These are phyloP conservation scores for Ostreobium quekettii DNA, from an alignment of 139 green algal genomes.

Conservation along the genomic window DNA sequence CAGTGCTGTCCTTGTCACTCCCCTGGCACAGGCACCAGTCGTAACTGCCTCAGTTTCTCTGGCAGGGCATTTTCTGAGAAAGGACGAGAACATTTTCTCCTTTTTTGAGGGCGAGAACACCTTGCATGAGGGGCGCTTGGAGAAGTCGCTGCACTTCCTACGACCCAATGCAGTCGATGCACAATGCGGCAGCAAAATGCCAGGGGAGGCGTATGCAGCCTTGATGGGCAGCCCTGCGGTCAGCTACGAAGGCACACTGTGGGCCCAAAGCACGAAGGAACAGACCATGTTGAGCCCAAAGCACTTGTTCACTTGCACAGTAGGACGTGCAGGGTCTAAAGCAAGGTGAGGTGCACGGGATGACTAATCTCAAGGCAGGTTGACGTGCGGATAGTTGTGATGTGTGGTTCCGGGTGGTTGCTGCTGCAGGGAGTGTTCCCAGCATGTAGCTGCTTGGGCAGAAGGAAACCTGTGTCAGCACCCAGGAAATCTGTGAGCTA, in stretches of 20 bases:
- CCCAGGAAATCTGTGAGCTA: too few relatives aligned
- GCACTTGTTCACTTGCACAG: conserved; percentile 79
- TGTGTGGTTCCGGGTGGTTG: too few relatives aligned
- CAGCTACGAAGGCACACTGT: not conserved
- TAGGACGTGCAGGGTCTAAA: conserved; percentile 51
- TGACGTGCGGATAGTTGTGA: too few relatives aligned
- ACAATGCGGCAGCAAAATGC: not conserved
- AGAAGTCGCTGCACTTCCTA: conserved; percentile 12
- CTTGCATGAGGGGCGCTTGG: conserved; percentile 23
- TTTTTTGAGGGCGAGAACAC: conserved; percentile 68
- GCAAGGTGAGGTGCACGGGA: conserved; percentile 43
- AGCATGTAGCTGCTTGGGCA: too few relatives aligned
- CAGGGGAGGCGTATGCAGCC: not conserved
- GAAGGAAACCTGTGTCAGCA: too few relatives aligned
- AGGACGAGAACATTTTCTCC: conserved; percentile 92
- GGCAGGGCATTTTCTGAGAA: conserved; percentile 86
- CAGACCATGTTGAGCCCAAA: conserved; percentile 59
- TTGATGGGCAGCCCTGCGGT: not conserved
- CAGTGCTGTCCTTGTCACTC: too few relatives aligned
- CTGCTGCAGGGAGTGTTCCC: too few relatives aligned
- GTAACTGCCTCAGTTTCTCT: too few relatives aligned
- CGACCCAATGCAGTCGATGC: not conserved
- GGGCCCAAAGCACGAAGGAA: not conserved
- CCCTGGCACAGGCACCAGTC: too few relatives aligned
- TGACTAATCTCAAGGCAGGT: too few relatives aligned